phyloP scores from a whole-genome alignment of 441 rosid genomes.

The Bruguiera hainesii region DNA sequence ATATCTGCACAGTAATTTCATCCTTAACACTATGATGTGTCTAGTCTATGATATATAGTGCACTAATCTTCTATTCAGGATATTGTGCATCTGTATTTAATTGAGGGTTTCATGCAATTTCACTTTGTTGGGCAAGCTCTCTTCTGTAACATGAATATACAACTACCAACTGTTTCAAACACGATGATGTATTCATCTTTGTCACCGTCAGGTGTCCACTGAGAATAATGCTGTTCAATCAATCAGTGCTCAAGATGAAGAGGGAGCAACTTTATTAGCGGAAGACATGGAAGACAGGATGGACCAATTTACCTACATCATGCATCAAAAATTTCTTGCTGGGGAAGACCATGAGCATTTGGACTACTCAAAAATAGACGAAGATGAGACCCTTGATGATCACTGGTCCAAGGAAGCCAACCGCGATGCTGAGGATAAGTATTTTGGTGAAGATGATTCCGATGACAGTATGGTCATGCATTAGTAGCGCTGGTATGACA shows the following conservation, averaged over 20 bases:
- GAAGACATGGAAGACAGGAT: slow-evolving; percentile 79
- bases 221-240: slow-evolving; percentile 14
- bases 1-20: too few species aligned
- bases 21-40: background rate
- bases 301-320: slow-evolving; percentile 71
- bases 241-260: slow-evolving; percentile 17
- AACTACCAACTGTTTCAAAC: background rate
- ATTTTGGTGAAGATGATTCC: slow-evolving; percentile 60
- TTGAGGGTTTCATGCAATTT: background rate
- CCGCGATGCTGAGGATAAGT: slow-evolving; percentile 84
- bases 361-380: slow-evolving; percentile 83
- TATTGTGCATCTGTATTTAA: background rate
- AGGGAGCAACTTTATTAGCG: slow-evolving; percentile 31
- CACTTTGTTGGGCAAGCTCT: background rate
- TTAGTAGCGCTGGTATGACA: background rate
- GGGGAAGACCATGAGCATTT: slow-evolving; percentile 86
- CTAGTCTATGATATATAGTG: background rate
- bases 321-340: slow-evolving; percentile 83
- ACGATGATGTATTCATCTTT: background rate
- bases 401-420: slow-evolving; percentile 83
- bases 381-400: slow-evolving; percentile 83
- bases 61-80: background rate
- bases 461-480: slow-evolving; percentile 9
- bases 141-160: background rate
- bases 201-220: slow-evolving; percentile 22